A percentile compares a stretch with the other conserved stretches of the same genome.
Conservation (phyloP, 2,329 filamentous ascomycete genomes). For the Penicillium sp. region DNA sequence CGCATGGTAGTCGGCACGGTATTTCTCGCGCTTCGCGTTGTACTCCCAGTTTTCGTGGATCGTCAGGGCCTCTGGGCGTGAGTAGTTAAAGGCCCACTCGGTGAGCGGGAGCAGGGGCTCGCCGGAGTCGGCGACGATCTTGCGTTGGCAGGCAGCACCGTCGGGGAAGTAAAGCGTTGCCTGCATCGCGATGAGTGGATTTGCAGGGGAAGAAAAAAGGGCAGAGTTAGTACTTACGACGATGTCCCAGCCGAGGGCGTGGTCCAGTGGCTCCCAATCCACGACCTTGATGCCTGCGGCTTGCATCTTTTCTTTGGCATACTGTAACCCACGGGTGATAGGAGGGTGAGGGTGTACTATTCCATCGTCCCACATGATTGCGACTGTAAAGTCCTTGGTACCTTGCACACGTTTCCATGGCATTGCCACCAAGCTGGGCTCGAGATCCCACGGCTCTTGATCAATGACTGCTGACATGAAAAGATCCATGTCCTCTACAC, state of each 20-base stretch:
- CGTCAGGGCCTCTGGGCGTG: constrained; percentile 3
- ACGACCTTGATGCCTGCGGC: constrained; percentile 24
- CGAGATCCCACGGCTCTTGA: constrained; percentile 32
- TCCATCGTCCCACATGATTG: constrained; percentile 57
- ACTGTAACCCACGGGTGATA: constrained; percentile 42
- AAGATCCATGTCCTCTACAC: constrained; percentile 15
- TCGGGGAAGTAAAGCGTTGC: constrained; percentile 42
- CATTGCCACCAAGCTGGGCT: constrained; percentile 30
- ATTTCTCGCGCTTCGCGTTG: neutral
- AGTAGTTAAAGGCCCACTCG: constrained; percentile 20
- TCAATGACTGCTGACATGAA: constrained; percentile 28
- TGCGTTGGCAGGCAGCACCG: constrained; percentile 26
- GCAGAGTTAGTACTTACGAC: constrained; percentile 12
- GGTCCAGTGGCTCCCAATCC: constrained; percentile 6
- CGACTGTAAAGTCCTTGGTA: constrained; percentile 35
- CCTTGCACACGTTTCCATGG: constrained; percentile 26
- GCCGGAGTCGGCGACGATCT: constrained; percentile 25
- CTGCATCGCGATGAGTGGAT: neutral
- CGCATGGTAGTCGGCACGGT: neutral
- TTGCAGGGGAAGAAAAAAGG: neutral
- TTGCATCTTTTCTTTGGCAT: constrained; percentile 18
- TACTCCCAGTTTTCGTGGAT: constrained; percentile 19
- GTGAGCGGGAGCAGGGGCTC: constrained; percentile 30
- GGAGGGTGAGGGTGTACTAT: constrained; percentile 61
- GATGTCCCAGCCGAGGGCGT: constrained; percentile 16